Conservation (phyloP, 768 basidiomycete species). For the Paxillus rubicundulus region DNA sequence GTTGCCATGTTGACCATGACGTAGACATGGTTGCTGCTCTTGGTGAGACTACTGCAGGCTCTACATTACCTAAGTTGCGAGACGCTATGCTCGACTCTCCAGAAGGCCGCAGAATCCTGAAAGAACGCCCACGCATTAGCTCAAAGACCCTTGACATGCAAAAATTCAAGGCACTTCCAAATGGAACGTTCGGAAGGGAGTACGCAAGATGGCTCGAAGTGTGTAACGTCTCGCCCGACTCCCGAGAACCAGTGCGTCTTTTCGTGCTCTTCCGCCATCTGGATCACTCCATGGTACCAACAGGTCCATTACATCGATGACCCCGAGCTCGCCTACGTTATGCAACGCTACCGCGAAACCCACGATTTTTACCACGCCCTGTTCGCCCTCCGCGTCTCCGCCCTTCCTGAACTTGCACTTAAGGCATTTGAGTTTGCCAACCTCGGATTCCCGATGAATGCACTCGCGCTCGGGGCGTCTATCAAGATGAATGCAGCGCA, state of each 20-base stretch:
- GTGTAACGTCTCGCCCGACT: slow-evolving; percentile 90
- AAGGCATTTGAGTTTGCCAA: slow-evolving; percentile 96
- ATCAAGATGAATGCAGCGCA: slow-evolving; percentile 37
- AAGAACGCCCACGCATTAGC: slow-evolving; percentile 80
- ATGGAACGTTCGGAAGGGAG: slow-evolving; percentile 81
- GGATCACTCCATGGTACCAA: slow-evolving; percentile 1
- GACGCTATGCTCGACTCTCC: slow-evolving; percentile 73
- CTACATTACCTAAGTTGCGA: slow-evolving; percentile 70
- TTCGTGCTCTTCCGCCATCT: background rate
- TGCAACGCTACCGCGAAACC: slow-evolving; percentile 97
- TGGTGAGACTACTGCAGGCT: slow-evolving; percentile 88
- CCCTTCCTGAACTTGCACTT: slow-evolving; percentile 88
- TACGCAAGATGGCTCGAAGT: slow-evolving; percentile 89
- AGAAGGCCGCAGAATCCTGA: slow-evolving; percentile 83
- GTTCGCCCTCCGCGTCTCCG: slow-evolving; percentile 82
- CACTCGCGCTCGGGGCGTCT: slow-evolving; percentile 63
- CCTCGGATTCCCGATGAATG: slow-evolving; percentile 85
- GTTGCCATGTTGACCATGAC: background rate
- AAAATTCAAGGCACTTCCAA: slow-evolving; percentile 59
- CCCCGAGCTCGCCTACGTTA: slow-evolving; percentile 94
- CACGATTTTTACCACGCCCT: slow-evolving; percentile 98
- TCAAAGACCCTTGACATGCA: slow-evolving; percentile 72
- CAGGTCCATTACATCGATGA: slow-evolving; percentile 95
- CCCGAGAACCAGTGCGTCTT: slow-evolving; percentile 74
- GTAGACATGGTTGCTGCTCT: slow-evolving; percentile 94